Conservation (phyloP, 768 basidiomycete species). For the Galerina marginata region DNA sequence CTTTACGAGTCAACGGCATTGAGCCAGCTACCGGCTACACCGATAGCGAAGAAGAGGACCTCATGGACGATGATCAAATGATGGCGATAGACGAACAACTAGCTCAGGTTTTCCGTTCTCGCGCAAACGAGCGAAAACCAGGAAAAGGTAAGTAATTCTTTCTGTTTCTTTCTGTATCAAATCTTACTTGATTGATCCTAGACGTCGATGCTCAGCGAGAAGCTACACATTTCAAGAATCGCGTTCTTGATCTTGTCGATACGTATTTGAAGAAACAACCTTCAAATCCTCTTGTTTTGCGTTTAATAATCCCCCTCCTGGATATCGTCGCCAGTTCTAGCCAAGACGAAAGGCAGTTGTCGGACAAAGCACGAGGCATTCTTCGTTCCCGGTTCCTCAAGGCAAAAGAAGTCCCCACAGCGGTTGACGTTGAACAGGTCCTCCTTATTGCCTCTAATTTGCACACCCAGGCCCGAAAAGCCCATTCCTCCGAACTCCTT, state of each 20-base stretch:
- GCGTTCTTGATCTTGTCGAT: slow-evolving; percentile 94
- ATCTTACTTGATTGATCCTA: slow-evolving; percentile 26
- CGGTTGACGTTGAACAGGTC: slow-evolving; percentile 48
- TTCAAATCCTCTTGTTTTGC: slow-evolving; percentile 69
- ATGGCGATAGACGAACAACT: slow-evolving; percentile 94
- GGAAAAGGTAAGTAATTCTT: slow-evolving; percentile 61
- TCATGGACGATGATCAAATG: slow-evolving; percentile 98
- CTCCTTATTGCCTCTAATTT: slow-evolving; percentile 61
- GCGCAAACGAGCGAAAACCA: slow-evolving; percentile 61
- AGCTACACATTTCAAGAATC: slow-evolving; percentile 95
- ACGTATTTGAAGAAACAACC: slow-evolving; percentile 80
- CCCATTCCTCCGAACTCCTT: slow-evolving; percentile 66
- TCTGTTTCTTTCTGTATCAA: not conserved
- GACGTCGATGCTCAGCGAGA: slow-evolving; percentile 79
- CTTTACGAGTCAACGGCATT: slow-evolving; percentile 62
- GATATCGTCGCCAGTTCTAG: slow-evolving; percentile 71
- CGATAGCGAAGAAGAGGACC: slow-evolving; percentile 68
- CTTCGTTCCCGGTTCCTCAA: slow-evolving; percentile 77
- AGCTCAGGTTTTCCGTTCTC: slow-evolving; percentile 81
- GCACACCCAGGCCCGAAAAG: slow-evolving; percentile 74
- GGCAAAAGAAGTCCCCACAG: slow-evolving; percentile 66
- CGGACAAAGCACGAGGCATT: slow-evolving; percentile 85
- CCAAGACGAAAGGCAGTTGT: slow-evolving; percentile 84
- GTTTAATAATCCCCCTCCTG: slow-evolving; percentile 76
- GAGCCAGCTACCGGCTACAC: slow-evolving; percentile 61